These are phyloP conservation scores for Russula sp. DNA, from an alignment of 768 basidiomycete species.

Conservation along the genomic window DNA sequence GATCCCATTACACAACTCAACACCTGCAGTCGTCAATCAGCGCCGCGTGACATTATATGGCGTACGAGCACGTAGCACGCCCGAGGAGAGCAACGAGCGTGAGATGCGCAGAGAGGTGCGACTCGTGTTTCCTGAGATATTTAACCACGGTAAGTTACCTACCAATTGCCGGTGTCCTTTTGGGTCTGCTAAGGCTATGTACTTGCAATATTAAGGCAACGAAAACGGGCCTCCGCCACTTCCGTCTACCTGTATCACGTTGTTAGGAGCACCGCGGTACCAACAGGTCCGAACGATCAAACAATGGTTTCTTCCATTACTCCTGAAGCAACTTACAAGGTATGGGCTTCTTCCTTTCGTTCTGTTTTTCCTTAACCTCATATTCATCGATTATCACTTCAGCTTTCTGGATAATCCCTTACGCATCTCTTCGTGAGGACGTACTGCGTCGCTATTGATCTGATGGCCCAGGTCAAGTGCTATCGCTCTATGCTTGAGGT, in stretches of 20 bases:
- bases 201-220: not conserved
- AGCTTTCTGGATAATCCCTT: conserved; percentile 19
- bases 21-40: conserved; percentile 60
- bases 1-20: conserved; percentile 65
- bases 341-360: conserved; percentile 32
- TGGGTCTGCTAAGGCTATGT: not conserved
- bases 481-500: conserved; percentile 72
- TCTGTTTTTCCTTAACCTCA: not conserved
- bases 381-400: not conserved
- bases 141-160: conserved; percentile 35
- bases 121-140: conserved; percentile 59
- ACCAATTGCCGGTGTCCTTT: not conserved
- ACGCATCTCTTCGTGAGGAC: conserved; percentile 44
- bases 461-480: conserved; percentile 60
- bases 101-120: conserved; percentile 71
- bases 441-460: conserved; percentile 55
- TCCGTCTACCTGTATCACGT: conserved; percentile 43
- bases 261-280: conserved; percentile 60
- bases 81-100: conserved; percentile 67
- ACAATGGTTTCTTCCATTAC: conserved; percentile 72
- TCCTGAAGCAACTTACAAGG: conserved; percentile 54
- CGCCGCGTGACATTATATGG: conserved; percentile 70
- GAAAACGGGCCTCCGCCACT: conserved; percentile 19
- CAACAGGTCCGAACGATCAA: conserved; percentile 70
- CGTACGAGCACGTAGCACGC: conserved; percentile 61